A percentile compares a stretch with the other conserved stretches of the same genome.
phyloP scores from a whole-genome alignment of 352 stramenopile species.

The Phytopythium delawarense region DNA sequence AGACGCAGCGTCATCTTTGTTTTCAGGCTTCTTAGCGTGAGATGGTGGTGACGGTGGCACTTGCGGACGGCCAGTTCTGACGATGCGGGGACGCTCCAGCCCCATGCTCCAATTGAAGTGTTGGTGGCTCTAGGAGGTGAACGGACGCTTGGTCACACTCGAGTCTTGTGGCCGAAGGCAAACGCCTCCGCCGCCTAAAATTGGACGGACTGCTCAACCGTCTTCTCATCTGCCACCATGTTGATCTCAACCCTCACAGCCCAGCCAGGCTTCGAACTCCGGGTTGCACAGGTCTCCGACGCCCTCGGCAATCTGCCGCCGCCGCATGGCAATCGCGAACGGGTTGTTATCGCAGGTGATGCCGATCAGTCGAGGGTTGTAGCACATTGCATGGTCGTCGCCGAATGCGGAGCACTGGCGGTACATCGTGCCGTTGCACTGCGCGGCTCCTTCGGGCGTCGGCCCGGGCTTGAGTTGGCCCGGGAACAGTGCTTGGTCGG shows the following conservation, averaged over 20 bases:
- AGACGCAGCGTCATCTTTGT: neutral
- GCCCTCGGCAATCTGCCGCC: constrained; percentile 20
- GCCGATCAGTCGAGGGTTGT: constrained; percentile 24
- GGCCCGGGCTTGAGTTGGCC: neutral
- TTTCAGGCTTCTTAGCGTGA: neutral
- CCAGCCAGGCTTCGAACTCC: constrained; percentile 27
- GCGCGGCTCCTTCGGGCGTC: constrained; percentile 1
- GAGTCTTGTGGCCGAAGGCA: neutral
- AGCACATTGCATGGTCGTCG: constrained; percentile 20
- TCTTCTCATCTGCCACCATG: neutral
- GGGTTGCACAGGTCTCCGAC: constrained; percentile 22
- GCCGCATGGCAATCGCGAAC: constrained; percentile 20
- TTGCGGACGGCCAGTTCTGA: neutral
- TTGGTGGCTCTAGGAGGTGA: neutral
- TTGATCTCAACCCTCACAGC: constrained; percentile 7
- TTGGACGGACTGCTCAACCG: neutral
- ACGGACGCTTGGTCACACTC: neutral
- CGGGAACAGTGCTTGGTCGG: constrained; percentile 3
- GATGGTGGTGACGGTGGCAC: neutral
- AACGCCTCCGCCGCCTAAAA: neutral
- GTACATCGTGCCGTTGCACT: constrained; percentile 25
- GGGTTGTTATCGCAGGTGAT: constrained; percentile 20
- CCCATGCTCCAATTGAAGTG: neutral
- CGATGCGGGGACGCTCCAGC: neutral
- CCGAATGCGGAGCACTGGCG: constrained; percentile 11